These are phyloP conservation scores for Phytopythium helicoides DNA, from an alignment of 352 stramenopile species.

Conservation along the genomic window DNA sequence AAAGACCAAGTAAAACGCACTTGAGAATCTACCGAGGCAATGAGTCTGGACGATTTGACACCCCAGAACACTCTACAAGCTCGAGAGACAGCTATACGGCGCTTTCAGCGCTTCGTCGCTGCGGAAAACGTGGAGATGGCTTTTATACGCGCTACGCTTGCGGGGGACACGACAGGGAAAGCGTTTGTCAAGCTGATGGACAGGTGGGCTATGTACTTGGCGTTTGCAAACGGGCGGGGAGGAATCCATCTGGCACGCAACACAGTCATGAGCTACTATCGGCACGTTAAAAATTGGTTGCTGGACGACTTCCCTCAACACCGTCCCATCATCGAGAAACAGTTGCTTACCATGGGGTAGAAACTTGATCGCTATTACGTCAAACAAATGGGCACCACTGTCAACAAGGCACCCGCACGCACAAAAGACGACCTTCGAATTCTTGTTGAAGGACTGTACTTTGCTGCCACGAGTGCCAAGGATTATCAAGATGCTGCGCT, in stretches of 20 bases:
- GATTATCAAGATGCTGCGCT: slow-evolving; percentile 21
- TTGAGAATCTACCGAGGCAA: slow-evolving; percentile 1
- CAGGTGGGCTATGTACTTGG: slow-evolving; percentile 9
- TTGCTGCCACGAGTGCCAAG: not conserved
- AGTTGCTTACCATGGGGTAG: slow-evolving; percentile 10
- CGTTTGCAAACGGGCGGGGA: slow-evolving; percentile 1
- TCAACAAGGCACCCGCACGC: too few relatives aligned
- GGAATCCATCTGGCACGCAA: slow-evolving; percentile 7
- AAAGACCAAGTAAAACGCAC: not conserved
- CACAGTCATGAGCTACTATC: slow-evolving; percentile 16
- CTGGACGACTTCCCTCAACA: slow-evolving; percentile 11
- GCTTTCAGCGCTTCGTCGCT: slow-evolving; percentile 14
- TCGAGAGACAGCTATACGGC: slow-evolving; percentile 7
- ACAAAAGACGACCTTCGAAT: slow-evolving; percentile 12
- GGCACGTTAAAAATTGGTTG: slow-evolving; percentile 17
- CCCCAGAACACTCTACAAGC: slow-evolving; percentile 5
- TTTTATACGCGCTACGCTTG: slow-evolving; percentile 10
- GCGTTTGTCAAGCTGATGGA: slow-evolving; percentile 15
- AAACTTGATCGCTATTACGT: slow-evolving; percentile 13
- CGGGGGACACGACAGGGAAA: not conserved
- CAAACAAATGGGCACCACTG: slow-evolving; percentile 8
- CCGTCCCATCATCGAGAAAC: slow-evolving; percentile 8
- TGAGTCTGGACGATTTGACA: slow-evolving; percentile 12
- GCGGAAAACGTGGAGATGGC: slow-evolving; percentile 12
- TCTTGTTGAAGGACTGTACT: slow-evolving; percentile 6